These are phyloP conservation scores for Takashimella koratensis DNA, from an alignment of 1,284 basidiomycete genomes.

Conservation along the genomic window DNA sequence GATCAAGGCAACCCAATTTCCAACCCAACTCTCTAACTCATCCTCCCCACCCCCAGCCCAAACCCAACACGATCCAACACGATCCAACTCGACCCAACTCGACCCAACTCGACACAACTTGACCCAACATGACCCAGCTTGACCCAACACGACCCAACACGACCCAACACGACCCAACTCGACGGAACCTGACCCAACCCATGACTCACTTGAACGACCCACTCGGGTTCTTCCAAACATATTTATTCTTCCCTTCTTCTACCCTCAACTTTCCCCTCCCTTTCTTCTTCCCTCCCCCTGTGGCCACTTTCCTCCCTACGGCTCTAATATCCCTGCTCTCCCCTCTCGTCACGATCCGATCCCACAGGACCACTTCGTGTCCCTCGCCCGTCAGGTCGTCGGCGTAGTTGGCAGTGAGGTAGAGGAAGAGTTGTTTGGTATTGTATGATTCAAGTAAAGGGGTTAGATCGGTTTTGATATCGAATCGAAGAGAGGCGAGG, in stretches of 20 bases:
- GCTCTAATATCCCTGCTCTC: constrained; percentile 39
- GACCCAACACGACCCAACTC: too few species aligned
- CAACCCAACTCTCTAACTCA: too few species aligned
- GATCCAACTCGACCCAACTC: too few species aligned
- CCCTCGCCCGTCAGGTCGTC: constrained; percentile 19
- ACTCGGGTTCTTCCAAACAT: constrained; percentile 41
- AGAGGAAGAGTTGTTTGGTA: constrained; percentile 51
- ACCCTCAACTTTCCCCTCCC: constrained; percentile 38
- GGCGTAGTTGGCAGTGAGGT: constrained; percentile 45
- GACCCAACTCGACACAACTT: too few species aligned
- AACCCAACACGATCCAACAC: too few species aligned
- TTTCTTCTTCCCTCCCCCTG: constrained; percentile 19
- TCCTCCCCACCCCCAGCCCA: too few species aligned
- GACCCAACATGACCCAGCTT: too few species aligned
- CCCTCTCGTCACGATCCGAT: constrained; percentile 43
- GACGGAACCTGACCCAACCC: too few species aligned
- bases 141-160: too few species aligned
- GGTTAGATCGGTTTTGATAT: constrained; percentile 45
- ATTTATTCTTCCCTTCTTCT: constrained; percentile 43
- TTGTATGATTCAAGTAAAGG: constrained; percentile 49
- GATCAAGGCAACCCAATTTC: too few species aligned
- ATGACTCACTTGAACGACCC: constrained; percentile 47
- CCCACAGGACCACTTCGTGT: constrained; percentile 50
- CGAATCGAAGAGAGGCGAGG: constrained; percentile 45
- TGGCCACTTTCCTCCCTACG: constrained; percentile 29